These are phyloP conservation scores for Hypoxylon subgilvum DNA, from an alignment of 495 filamentous ascomycete genomes.

Conservation along the genomic window DNA sequence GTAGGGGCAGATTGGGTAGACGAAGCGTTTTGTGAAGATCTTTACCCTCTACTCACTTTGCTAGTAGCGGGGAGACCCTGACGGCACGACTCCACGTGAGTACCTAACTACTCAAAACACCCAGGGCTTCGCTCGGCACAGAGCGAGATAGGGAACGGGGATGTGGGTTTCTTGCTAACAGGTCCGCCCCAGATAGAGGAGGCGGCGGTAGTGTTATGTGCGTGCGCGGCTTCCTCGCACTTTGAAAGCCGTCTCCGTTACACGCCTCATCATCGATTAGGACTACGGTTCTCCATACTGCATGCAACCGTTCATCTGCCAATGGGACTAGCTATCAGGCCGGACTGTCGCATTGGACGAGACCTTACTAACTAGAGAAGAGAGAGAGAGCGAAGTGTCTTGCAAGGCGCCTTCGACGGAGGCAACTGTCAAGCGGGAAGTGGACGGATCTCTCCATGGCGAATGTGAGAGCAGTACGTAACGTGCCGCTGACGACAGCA, in stretches of 20 bases:
- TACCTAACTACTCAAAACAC: constrained; percentile 15
- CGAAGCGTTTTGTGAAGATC: constrained; percentile 19
- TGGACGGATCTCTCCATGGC: constrained; percentile 7
- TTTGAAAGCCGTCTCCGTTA: constrained; percentile 7
- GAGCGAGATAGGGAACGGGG: constrained; percentile 7
- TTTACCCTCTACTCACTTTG: constrained; percentile 3
- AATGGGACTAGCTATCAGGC: constrained; percentile 20
- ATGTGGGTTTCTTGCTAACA: constrained; percentile 5
- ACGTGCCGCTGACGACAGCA: constrained; percentile 29
- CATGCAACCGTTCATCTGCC: constrained; percentile 15
- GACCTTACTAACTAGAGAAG: constrained; percentile 8
- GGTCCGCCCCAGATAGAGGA: no score
- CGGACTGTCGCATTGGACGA: constrained; percentile 17
- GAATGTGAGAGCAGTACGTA: constrained; percentile 21
- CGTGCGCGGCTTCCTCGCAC: constrained; percentile 2
- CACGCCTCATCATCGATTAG: constrained; percentile 13
- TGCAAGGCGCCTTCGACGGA: constrained; percentile 3
- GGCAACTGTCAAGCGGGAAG: constrained; percentile 4
- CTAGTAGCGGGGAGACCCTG: constrained; percentile 30
- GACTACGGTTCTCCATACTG: constrained; percentile 22
- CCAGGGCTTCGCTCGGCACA: constrained; percentile 15
- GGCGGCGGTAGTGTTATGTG: constrained; percentile 9
- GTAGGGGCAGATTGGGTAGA: no score
- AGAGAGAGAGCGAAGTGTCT: constrained; percentile 5
- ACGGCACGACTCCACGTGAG: constrained; percentile 36